Base-by-base conservation (phyloP, 192 early-diverging fungal species). In the Coemansia sp. region DNA sequence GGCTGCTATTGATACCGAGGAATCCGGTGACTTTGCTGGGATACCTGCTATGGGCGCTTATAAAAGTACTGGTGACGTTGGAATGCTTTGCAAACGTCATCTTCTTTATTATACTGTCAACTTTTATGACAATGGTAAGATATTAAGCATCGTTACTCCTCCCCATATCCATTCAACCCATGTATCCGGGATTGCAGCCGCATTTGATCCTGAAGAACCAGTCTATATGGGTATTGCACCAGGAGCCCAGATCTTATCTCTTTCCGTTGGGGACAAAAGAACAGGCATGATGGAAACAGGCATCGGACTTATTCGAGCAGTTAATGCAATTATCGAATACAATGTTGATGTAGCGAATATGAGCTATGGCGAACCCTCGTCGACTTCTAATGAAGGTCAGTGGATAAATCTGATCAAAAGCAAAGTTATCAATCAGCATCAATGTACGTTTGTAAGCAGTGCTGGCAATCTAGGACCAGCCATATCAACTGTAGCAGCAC, bases 391-490 rank as follows among this genome's bases (percentile, higher is more conserved):
- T 62, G 73, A 72, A 17, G 96, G 97, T 11, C 88, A 91, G 69
- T 96, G 94, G 79, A 87, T 92, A 53, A 86, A 93, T 56, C 61
- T 94, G 39, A 75, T 99, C 28, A 84, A 88, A 32, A 86, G 91
- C 18, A 92, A 97, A 70, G 94, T 92, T 32, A 84, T 98, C 20
- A 90, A 90, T 58, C 90, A 91, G 70, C 75, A 85, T 55, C 90
- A 91, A 39, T 90, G 88, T 73, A 88, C 96, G 35, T 92, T 99
- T 83, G 91, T 97, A 9, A 82, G 90, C 18, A 90, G 90, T 51
- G 95, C 93, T 0, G 95, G 97, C 63, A 99, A 99, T 70, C 89
- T 88, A 52, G 97, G 97, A 7, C 96, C 97, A 2, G 92, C 90
- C n/a, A 81, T 96, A 64, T 87, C 90, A 22, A 94, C 96, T 1